Evolutionary conservation across 192 early-diverging fungal species (phyloP).

Genomic region (Jimgerdemannia flammicorona): DNA sequence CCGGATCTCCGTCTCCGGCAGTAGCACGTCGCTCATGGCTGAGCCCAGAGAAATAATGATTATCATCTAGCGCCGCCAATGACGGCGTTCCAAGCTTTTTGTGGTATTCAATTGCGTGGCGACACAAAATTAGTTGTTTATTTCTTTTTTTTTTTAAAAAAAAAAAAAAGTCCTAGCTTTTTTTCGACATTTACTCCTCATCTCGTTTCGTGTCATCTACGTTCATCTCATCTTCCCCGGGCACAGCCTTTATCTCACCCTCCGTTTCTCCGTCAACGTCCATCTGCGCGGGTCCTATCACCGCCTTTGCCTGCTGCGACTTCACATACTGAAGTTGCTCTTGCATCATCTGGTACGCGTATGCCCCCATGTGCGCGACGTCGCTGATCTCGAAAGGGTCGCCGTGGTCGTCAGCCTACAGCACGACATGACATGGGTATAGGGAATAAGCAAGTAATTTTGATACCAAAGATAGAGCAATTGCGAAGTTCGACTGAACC

Average conservation of each 20-base stretch:
- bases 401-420: constrained; percentile 31
- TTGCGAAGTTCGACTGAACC: background rate
- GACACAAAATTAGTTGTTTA: too few relatives aligned
- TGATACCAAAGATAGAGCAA: background rate
- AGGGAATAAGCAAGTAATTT: constrained; percentile 15
- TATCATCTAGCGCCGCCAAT: too few relatives aligned
- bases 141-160: constrained; percentile 1
- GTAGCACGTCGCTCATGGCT: too few relatives aligned
- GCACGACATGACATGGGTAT: constrained; percentile 5
- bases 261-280: background rate
- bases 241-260: background rate
- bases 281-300: background rate
- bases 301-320: constrained; percentile 25
- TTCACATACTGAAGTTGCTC: constrained; percentile 58
- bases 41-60: too few relatives aligned
- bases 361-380: constrained; percentile 57
- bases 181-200: constrained; percentile 5
- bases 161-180: background rate
- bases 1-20: too few relatives aligned
- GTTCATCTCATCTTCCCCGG: constrained; percentile 8
- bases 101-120: too few relatives aligned
- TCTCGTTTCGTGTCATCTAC: constrained; percentile 17
- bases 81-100: too few relatives aligned
- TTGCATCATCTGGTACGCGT: constrained; percentile 62
- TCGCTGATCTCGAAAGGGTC: constrained; percentile 37